These are phyloP conservation scores for Beta corolliflora DNA, from an alignment of 179 eudicot genomes.

Conservation along the genomic window DNA sequence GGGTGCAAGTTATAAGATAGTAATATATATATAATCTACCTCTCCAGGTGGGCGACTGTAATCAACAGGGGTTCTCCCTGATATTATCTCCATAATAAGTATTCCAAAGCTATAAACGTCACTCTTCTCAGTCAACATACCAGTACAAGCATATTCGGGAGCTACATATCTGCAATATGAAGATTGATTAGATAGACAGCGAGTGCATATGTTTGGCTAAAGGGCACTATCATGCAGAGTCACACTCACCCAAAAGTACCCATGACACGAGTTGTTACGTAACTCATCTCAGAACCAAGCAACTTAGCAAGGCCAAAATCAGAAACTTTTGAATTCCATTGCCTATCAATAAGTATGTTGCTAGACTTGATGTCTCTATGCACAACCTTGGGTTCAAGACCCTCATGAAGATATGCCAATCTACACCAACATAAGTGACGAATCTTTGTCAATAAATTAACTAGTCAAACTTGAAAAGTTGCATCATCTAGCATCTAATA, in stretches of 20 bases:
- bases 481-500: neutral
- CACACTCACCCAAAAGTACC: constrained; percentile 71
- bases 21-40: constrained; percentile 34
- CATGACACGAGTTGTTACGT: constrained; percentile 79
- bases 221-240: neutral
- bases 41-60: constrained; percentile 66
- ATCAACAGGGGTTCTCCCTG: constrained; percentile 73
- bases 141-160: constrained; percentile 75
- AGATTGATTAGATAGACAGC: constrained; percentile 11
- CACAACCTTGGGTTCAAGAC: constrained; percentile 78
- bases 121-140: constrained; percentile 74
- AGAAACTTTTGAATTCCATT: constrained; percentile 65
- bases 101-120: constrained; percentile 71
- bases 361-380: constrained; percentile 73
- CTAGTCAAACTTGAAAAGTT: neutral
- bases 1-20: neutral
- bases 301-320: constrained; percentile 79
- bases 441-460: constrained; percentile 9
- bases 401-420: constrained; percentile 76
- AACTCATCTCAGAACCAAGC: constrained; percentile 60
- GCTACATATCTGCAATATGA: constrained; percentile 59
- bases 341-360: constrained; percentile 66
- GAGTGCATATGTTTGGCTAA: neutral
- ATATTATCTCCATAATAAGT: constrained; percentile 67
- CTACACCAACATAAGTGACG: constrained; percentile 35